Evolutionary conservation across 345 rosid genomes (phyloP).

Genomic region (Camelina hispida): DNA sequence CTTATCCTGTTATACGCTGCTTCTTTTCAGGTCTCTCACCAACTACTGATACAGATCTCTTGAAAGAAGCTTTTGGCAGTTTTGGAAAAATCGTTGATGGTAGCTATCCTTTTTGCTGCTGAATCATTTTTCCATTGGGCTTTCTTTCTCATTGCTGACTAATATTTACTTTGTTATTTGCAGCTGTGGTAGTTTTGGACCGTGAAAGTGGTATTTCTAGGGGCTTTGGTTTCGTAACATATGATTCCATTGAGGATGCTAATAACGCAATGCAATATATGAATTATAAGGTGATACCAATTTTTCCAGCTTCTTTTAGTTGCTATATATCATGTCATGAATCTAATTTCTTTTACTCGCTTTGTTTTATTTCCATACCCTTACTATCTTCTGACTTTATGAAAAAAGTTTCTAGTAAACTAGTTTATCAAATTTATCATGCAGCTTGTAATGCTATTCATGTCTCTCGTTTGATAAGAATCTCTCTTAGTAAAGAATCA

Average conservation of each 20-base stretch:
- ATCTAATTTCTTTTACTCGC: no score
- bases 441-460: conserved; percentile 11
- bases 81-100: conserved; percentile 46
- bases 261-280: conserved; percentile 31
- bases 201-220: conserved; percentile 41
- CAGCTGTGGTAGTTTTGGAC: conserved; percentile 42
- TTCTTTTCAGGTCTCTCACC: conserved; percentile 35
- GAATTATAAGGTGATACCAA: conserved; percentile 38
- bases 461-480: conserved; percentile 11
- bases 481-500: conserved; percentile 4
- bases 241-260: conserved; percentile 37
- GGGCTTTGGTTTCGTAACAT: conserved; percentile 46
- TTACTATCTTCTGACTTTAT: background rate
- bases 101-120: conserved; percentile 7
- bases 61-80: conserved; percentile 42
- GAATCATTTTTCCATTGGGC: background rate
- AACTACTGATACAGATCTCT: conserved; percentile 32
- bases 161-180: conserved; percentile 15
- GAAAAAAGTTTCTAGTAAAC: conserved; percentile 7
- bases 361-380: background rate
- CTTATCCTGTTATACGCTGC: conserved; percentile 1
- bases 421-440: conserved; percentile 1
- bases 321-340: conserved; percentile 1
- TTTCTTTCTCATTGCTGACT: conserved; percentile 25
- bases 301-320: conserved; percentile 18